These are phyloP conservation scores for Aurifilum marmelostoma DNA, from an alignment of 2,329 filamentous ascomycete species.

Conservation along the genomic window DNA sequence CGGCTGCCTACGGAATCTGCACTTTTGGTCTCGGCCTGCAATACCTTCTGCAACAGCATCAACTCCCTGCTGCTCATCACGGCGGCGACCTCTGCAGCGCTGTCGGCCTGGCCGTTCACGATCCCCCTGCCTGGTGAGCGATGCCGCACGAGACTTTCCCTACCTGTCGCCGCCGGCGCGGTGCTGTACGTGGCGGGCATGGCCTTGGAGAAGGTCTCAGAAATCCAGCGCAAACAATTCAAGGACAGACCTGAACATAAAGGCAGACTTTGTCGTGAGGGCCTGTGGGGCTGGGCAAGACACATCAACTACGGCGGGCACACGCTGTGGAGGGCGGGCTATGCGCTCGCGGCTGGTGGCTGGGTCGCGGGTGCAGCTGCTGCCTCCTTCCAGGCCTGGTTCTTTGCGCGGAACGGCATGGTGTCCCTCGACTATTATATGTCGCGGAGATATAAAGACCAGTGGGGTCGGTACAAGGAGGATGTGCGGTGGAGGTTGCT, in stretches of 20 bases:
- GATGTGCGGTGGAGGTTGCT: constrained; percentile 43
- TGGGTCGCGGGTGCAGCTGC: constrained; percentile 40
- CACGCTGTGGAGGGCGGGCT: constrained; percentile 40
- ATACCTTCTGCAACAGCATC: constrained; percentile 57
- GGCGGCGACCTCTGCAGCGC: constrained; percentile 47
- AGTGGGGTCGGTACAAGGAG: constrained; percentile 44
- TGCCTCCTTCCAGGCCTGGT: constrained; percentile 36
- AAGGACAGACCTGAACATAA: constrained; percentile 42
- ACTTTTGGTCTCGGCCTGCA: constrained; percentile 51
- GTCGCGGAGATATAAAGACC: constrained; percentile 40
- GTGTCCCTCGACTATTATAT: constrained; percentile 44
- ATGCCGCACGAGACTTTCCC: constrained; percentile 34
- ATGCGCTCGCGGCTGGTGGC: constrained; percentile 41
- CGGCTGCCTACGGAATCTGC: constrained; percentile 51
- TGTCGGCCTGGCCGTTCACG: constrained; percentile 32
- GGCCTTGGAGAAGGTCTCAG: constrained; percentile 56
- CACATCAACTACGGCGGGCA: constrained; percentile 48
- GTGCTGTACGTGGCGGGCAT: constrained; percentile 56
- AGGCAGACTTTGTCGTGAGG: constrained; percentile 43
- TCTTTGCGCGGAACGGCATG: constrained; percentile 39
- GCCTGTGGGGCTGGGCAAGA: constrained; percentile 44
- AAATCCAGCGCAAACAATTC: constrained; percentile 42
- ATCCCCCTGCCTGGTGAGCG: constrained; percentile 37
- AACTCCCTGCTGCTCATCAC: constrained; percentile 59
- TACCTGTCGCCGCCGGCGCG: constrained; percentile 50